Evolutionary conservation across 306 rosid genomes (phyloP), one percentile per base, ranked within the genome.

Genomic region (Lathyrus aphaca): DNA sequence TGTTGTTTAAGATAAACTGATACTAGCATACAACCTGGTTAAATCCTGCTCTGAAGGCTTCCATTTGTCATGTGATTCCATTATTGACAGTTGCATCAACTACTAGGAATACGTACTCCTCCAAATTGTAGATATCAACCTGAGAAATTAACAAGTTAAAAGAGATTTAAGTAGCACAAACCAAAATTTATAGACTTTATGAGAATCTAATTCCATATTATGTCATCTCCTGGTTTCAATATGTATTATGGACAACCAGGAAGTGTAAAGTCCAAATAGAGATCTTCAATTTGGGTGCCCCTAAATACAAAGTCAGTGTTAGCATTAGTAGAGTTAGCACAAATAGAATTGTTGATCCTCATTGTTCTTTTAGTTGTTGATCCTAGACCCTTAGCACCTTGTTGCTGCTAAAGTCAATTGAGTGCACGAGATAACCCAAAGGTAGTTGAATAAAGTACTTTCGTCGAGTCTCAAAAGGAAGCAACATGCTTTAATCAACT

Each of bases 361-460:
- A 85, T 83, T 87, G 91, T 97, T 71, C 99, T 83, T 74, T 91
- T 96, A 76, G 79, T 95, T 53, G 82, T 73, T 55, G 96, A 82
- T 76, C 96, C 99, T 66, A 87, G 87, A 74, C 99, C 99, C 76
- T 95, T 97, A 49, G 95, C 96, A 50, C 97, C 99, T 81, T 91
- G 97, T 83, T 89, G 99, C 85, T 91, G 99, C 74, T 94, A 97
- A 66, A 95, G 95, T 40, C 99, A 95, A 79, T 91, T 72, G 35
- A 95, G 60, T 3, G 99, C 99, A 63, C 99, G 97, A 29, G 99
- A 95, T 81, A 95, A 76, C 76, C 99, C 99, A 78, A 95, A 95
- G 37, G 99, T 97, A 30, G 97, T 95, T 55, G 99, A 91, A 83
- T 89, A 65, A 95, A 95, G 82, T 95, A 95, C 70, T 91, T 97